A percentile compares a stretch with the other conserved stretches of the same genome.
These are phyloP conservation scores for Thielaviopsis populi DNA, from an alignment of 2,329 filamentous ascomycete species.

Conservation along the genomic window DNA sequence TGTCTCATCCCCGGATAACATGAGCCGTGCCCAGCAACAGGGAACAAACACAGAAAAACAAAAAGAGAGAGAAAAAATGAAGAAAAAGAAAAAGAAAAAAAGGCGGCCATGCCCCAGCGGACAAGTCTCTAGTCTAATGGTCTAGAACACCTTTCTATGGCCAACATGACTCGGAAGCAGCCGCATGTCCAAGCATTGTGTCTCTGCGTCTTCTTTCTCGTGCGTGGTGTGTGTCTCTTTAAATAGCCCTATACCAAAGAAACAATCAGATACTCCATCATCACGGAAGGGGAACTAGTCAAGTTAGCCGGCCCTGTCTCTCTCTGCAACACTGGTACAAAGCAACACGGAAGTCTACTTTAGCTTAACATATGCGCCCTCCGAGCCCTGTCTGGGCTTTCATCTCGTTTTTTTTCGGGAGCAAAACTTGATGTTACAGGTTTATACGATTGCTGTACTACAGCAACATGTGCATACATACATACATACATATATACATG, in stretches of 20 bases:
- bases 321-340: neutral
- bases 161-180: neutral
- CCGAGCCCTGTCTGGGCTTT: too few species aligned
- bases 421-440: too few species aligned
- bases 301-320: neutral
- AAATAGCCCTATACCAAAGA: neutral
- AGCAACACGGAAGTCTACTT: neutral
- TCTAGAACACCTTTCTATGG: neutral
- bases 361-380: too few species aligned
- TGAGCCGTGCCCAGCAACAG: neutral
- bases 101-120: too few species aligned
- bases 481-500: too few species aligned
- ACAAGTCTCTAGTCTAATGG: neutral
- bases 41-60: neutral
- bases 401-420: too few species aligned
- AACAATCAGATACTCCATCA: neutral
- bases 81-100: neutral
- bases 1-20: neutral
- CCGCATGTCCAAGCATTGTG: neutral
- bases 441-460: too few species aligned
- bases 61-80: neutral
- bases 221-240: neutral
- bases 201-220: neutral
- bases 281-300: too few species aligned
- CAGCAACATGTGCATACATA: too few species aligned